Conservation (phyloP, 192 early-diverging fungal genomes). For the Thamnidium elegans region DNA sequence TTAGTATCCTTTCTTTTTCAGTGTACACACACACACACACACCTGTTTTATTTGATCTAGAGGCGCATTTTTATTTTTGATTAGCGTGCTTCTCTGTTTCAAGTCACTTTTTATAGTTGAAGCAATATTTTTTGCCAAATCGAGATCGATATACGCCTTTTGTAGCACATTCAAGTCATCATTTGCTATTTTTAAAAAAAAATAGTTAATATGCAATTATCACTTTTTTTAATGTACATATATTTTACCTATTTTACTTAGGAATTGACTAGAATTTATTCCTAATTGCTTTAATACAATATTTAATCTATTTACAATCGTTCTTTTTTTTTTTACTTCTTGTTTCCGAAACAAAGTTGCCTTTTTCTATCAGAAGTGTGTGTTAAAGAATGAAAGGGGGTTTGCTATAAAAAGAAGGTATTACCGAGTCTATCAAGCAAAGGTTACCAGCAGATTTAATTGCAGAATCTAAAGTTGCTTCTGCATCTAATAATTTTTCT, state of each 20-base stretch:
- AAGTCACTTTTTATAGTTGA: constrained; percentile 18
- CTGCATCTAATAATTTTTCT: constrained; percentile 25
- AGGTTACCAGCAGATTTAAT: constrained; percentile 28
- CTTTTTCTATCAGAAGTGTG: no score
- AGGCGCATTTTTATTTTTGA: constrained; percentile 10
- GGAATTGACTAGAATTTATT: no score
- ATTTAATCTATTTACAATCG: neutral
- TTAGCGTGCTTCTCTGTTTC: constrained; percentile 21
- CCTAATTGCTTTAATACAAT: no score
- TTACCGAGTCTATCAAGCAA: constrained; percentile 3
- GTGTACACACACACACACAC: no score
- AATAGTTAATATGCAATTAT: neutral
- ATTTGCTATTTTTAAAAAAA: neutral
- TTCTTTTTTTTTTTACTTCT: neutral
- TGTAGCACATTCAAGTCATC: constrained; percentile 23
- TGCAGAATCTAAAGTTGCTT: constrained; percentile 33
- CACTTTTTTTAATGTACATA: neutral
- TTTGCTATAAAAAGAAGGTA: neutral
- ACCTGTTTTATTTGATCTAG: constrained; percentile 10
- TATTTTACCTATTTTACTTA: no score
- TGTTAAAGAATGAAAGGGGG: neutral
- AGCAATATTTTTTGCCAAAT: constrained; percentile 20
- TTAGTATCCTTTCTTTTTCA: no score
- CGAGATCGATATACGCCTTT: constrained; percentile 20
- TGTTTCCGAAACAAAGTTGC: neutral